Evolutionary conservation across 2,329 filamentous ascomycete genomes (phyloP), one percentile per base, ranked within the genome.

Genomic region (Trichothecium sympodiale): DNA sequence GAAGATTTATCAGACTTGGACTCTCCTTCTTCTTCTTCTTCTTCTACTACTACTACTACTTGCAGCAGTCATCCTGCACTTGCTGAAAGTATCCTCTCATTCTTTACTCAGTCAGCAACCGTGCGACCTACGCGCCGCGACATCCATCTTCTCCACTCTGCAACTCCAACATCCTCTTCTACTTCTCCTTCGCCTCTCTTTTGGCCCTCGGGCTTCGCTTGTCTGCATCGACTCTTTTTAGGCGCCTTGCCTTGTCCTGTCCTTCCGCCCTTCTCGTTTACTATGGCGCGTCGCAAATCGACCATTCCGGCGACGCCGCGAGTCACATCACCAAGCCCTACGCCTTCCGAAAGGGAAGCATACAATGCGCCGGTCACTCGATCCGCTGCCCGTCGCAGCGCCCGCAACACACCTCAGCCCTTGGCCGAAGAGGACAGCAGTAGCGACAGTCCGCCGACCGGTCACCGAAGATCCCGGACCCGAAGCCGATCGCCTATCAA

Each of bases 251-350:
- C 60, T 46, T 59, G 61, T 33, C 65, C 77, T 39, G 62, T 66
- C 29, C 68, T 83, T 3, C 77, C 77, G 32, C 70, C 73, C 28
- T 81, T 81, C 41, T 58, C 62, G 8, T 62, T 60, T 55, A 51
- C 55, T 50, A 75, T 79, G 64, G 67, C 73, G 38, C 65, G 62
- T 39, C 56, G 60, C 35, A 64, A 72, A 41, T 57, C 57, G 43
- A 64, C 67, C 46, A 66, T 91, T 39, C 87, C 88, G 38, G 72
- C 73, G 38, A 91, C 82, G 38, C 87, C 87, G 50, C 80, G 86
- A 52, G 83, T 95, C 47, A 93, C 91, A 47, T 93, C 86, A 10
- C 87, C 88, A 29, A 91, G 86, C 37, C 87, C 88, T 29, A 80
- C 82, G 3, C 53, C 57, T 17, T 57, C 57, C 30, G 57, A 59